Evolutionary conservation across 2,329 filamentous ascomycete species (phyloP), one percentile per base, ranked within the genome.

Genomic region (Penicillium sp.): DNA sequence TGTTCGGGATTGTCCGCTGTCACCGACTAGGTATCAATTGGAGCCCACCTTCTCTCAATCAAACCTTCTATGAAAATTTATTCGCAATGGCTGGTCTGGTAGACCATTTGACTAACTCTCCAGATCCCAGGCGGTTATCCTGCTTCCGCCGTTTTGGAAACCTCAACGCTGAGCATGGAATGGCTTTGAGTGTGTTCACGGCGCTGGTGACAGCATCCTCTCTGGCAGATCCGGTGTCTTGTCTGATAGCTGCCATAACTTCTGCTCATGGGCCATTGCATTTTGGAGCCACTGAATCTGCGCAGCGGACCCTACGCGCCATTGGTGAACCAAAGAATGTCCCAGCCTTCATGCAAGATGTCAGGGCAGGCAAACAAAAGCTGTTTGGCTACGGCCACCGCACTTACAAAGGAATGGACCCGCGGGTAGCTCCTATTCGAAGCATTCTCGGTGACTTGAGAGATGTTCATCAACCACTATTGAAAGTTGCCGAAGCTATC

Each of bases 151-250:
- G 76, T 5, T 74, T 85, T 3, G 82, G 82, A 61, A 79, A 83
- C 50, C 75, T 85, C 22, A 81, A 83, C 57, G 79, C 81, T 2
- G 83, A 85, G 59, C 82, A 85, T 62, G 83, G 83, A 55, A 80
- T 85, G 66, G 83, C 83, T 59, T 79, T 81, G 62, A 81, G 80
- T 2, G 83, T 81, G 0, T 81, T 82, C 1, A 80, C 82, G 1
- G 76, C 83, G 31, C 69, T 85, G 14, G 80, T 84, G 53, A 81
- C 83, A 18, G 81, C 82, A 7, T 82, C 78, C 51, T 81, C 80
- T 0, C 67, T 85, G 10, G 78, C 83, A 0, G 83, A 85, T 60
- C 81, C 82, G 0, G 66, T 83, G 74, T 70, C 69, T 55, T 82
- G 78, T 58, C 74, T 81, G 16, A 79, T 84, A 11, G 70, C 81